Base-by-base conservation (phyloP, 2,329 filamentous ascomycete species). In the Hysterium pulicare region DNA sequence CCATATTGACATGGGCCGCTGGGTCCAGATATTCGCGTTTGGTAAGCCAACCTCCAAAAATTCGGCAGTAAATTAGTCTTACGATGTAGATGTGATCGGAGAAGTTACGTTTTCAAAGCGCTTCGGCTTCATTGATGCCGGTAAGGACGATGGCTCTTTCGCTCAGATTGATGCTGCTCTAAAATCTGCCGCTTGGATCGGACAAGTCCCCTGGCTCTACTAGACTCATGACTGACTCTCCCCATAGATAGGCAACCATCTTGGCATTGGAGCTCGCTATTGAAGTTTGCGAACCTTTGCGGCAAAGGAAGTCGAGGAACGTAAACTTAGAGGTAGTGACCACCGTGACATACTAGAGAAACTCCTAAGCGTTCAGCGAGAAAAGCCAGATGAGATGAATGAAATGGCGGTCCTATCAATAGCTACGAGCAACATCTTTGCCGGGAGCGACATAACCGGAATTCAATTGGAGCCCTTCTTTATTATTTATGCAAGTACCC, bases 41-140 rank as follows among this genome's bases (percentile, higher is more conserved):
- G 39, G 39, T 41, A 2, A 3, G 39, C 26, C n/a, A 13, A 9
- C 24, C 9, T 8, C 21, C 16, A 16, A n/a, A n/a, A 23, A 33
- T 22, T 30, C 39, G 1, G 13, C 24, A 9, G 22, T 22, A 3
- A 33, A 41, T 33, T 24, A 66, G 42, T 69, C 13, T 9, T 16
- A 9, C 43, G 64, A 64, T 11, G 45, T 48, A 7, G 49, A 52
- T 20, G 46, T 52, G 3, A 15, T 52, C 15, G 49, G 48, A 1
- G 40, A 51, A 36, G 40, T 52, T 10, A 48, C 48, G 21, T 51
- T 51, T 16, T 41, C 45, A 11, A 21, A 39, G n/a, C 9, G 23
- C 8, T 45, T 51, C 33, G 49, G 49, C 7, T 52, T 52, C 30
- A 13, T 52, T 23, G 45, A 40, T 5, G 15, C 28, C 23, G 48